Percentiles rank a stretch among this genome's conserved stretches.
Conservation (phyloP, 164 flowering plant species). For the Vitis cinerea region DNA sequence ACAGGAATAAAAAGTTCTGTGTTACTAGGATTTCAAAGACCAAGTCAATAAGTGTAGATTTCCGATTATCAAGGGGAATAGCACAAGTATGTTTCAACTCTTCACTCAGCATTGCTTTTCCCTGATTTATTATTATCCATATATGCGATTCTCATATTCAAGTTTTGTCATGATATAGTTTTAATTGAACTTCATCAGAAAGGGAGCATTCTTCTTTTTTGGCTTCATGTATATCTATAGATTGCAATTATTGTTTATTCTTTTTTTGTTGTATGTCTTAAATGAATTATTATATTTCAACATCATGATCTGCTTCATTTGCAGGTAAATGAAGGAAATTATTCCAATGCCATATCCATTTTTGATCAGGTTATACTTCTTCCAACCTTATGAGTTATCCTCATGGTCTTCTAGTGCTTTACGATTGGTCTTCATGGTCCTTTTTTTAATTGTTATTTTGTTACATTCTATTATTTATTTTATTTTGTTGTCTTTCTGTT, state of each 20-base stretch:
- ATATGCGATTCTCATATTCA: not conserved
- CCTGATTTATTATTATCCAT: too few relatives aligned
- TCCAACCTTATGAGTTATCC: not conserved
- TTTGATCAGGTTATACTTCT: conserved; percentile 74
- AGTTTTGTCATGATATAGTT: not conserved
- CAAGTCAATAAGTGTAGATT: conserved; percentile 82
- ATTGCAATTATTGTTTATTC: not conserved
- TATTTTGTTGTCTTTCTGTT: not conserved
- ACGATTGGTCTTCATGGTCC: not conserved
- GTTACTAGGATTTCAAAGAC: conserved; percentile 54
- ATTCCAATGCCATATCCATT: conserved; percentile 74
- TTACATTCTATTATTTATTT: not conserved
- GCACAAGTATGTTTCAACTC: conserved; percentile 54
- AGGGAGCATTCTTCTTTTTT: too few relatives aligned
- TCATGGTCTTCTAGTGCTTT: not conserved
- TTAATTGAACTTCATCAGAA: not conserved
- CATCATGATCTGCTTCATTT: conserved; percentile 9
- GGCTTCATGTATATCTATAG: too few relatives aligned
- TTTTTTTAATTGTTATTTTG: not conserved
- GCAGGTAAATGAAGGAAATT: conserved; percentile 95
- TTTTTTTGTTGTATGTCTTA: not conserved
- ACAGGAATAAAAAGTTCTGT: conserved; percentile 46
- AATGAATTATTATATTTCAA: not conserved
- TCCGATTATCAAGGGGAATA: conserved; percentile 90
- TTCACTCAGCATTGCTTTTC: too few relatives aligned